Base-by-base conservation (phyloP, 306 rosid species). In the Cicer judaicum region DNA sequence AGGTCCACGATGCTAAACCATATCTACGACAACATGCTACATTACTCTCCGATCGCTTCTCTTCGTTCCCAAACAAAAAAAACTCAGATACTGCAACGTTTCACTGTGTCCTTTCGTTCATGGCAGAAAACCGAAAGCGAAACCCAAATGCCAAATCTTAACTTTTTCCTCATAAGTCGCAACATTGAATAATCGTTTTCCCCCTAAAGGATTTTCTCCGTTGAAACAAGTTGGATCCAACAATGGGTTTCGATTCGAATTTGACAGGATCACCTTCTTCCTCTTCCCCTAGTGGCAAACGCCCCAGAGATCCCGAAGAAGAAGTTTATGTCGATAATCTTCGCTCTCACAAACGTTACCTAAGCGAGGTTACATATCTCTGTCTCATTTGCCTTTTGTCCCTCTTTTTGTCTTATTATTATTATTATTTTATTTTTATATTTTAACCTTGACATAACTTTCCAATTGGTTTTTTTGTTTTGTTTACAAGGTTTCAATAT, bases 311-410 rank as follows among this genome's bases (percentile, higher is more conserved):
- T 88, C 97, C 99, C 5, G 99, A 92, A 62, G 97, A 94, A 73
- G 99, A 92, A 78, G 93, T 92, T 85, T 94, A 94, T 80, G 71
- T 92, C 81, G 99, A 94, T 79, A 94, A 94, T 83, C 90, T 90
- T 80, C 97, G 88, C 74, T 92, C 99, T 60, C 99, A 94, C 68
- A 94, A 94, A 75, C 99, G 99, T 80, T 94, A 94, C 77, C 97
- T 94, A 49, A 94, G 95, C 79, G 99, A 94, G 99, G 97, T 94
- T 41, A 36, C 44, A 34, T 53, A 65, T 67, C 73, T 36, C 61
- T 69, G 14, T 64, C 54, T 36, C 73, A 53, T 72, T 79, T 14
- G 7, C 61, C 79, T 60, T 34, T 60, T 60, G 42, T 13, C 42
- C 29, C 13, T 10, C 38, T 78, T 65, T 46, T 80, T 74, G 62